Base-by-base conservation (phyloP, 2,329 filamentous ascomycete genomes). In the Sporothrix pallida region DNA sequence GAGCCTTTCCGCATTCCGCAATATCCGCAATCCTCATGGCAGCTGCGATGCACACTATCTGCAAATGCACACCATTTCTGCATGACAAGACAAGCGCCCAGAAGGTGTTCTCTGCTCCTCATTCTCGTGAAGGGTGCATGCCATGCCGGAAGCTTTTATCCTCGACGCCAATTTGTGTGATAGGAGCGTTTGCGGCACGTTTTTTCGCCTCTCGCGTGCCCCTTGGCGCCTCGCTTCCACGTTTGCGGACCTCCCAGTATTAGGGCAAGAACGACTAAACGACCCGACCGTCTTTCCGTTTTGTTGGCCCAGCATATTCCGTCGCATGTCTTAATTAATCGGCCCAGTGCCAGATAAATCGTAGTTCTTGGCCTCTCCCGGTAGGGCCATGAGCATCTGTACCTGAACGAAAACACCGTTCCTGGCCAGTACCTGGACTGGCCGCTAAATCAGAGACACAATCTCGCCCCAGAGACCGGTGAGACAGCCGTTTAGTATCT, bases 371-470 rank as follows among this genome's bases (percentile, higher is more conserved):
- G 23, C 54, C 15, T 8, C 17, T 65, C 31, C 60, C 60, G 17
- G 3, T 63, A 65, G 60, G 60, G 37, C n/a, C n/a, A 5, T 23
- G 37, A 20, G 9, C 10, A 26, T 23, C 20, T 26, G 42, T 46
- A n/a, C 60, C n/a, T 65, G 37, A 23, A n/a, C 60, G 31, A 37
- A 37, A 37, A 37, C 31, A 7, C 7, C 31, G 31, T 37, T 37
- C 31, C 31, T 37, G 31, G 23, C 23, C 23, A 26, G 60, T 15
- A 20, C 62, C 62, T 65, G 42, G 37, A 46, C 62, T 46, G 42
- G 62, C 37, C n/a, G 42, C 62, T 46, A 65, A 46, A 17, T 48
- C 42, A 65, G 62, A 48, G 62, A 65, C 42, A 65, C 17, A 46
- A 23, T 46, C 42, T 65, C n/a, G 60, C 60, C 37, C 58, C 4